Percentiles rank a stretch among this genome's conserved stretches.
These are phyloP conservation scores for Kwoniella sp. DNA, from an alignment of 768 basidiomycete species.

Conservation along the genomic window DNA sequence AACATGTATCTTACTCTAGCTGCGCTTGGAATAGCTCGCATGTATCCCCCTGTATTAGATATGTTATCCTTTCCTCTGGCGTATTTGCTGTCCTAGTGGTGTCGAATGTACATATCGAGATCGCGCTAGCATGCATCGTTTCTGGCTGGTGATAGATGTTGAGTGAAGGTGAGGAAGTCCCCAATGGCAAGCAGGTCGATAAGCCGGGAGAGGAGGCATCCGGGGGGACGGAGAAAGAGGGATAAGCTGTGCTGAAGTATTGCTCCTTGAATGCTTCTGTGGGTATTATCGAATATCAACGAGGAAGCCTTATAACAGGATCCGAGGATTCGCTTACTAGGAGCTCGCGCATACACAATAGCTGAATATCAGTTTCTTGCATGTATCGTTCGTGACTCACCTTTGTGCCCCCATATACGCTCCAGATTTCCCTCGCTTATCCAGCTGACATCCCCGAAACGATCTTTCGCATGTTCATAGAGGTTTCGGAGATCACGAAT, in stretches of 20 bases:
- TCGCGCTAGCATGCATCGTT: neutral
- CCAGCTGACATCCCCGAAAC: slow-evolving; percentile 98
- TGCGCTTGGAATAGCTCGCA: slow-evolving; percentile 83
- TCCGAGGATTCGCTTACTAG: slow-evolving; percentile 61
- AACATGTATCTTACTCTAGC: slow-evolving; percentile 66
- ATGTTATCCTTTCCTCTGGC: neutral
- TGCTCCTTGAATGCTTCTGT: slow-evolving; percentile 73
- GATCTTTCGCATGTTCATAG: slow-evolving; percentile 79
- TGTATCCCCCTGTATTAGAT: slow-evolving; percentile 58
- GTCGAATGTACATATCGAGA: neutral
- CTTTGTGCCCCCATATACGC: slow-evolving; percentile 89
- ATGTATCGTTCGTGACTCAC: slow-evolving; percentile 60
- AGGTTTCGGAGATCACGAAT: slow-evolving; percentile 75
- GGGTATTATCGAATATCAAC: neutral
- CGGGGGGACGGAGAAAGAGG: slow-evolving; percentile 63
- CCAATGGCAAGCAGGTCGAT: neutral
- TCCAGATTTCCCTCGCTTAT: slow-evolving; percentile 28
- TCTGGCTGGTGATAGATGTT: slow-evolving; percentile 7
- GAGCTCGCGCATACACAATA: slow-evolving; percentile 90
- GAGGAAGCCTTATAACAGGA: too few species aligned
- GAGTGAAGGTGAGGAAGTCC: slow-evolving; percentile 15
- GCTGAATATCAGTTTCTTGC: slow-evolving; percentile 57
- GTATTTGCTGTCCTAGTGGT: neutral
- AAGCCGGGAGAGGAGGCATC: slow-evolving; percentile 26
- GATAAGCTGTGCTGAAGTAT: slow-evolving; percentile 63